Evolutionary conservation across 176 grass and related monocot species (phyloP).

Genomic region (Musa itinerans): DNA sequence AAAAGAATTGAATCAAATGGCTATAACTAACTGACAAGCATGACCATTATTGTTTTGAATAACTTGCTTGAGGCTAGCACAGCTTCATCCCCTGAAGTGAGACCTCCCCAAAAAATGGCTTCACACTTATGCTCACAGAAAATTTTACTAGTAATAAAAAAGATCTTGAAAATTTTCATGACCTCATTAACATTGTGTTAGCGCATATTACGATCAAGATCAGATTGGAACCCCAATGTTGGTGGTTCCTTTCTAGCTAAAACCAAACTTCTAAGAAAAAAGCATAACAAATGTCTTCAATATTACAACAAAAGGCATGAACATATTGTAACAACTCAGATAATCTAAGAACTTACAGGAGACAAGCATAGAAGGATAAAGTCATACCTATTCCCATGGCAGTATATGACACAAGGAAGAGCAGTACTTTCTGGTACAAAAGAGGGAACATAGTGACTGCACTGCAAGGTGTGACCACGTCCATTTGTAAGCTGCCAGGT

Average conservation of each 20-base stretch:
- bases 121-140: not conserved
- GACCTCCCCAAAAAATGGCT: not conserved
- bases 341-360: not conserved
- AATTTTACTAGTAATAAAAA: not conserved
- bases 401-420: constrained; percentile 97
- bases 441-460: constrained; percentile 98
- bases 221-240: too few relatives aligned
- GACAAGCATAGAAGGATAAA: not conserved
- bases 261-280: not conserved
- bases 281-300: not conserved
- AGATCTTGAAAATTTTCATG: not conserved
- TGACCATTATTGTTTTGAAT: not conserved
- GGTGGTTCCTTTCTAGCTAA: not conserved
- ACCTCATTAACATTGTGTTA: too few relatives aligned
- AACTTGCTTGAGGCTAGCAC: not conserved
- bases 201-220: not conserved
- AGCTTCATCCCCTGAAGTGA: not conserved
- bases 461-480: constrained; percentile 82
- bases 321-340: not conserved
- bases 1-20: not conserved
- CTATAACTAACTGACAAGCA: not conserved
- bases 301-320: too few relatives aligned
- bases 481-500: constrained; percentile 66
- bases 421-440: constrained; percentile 53
- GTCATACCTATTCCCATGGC: constrained; percentile 87